phyloP scores from a whole-genome alignment of 129 eudicot species.

The Tagetes erecta region DNA sequence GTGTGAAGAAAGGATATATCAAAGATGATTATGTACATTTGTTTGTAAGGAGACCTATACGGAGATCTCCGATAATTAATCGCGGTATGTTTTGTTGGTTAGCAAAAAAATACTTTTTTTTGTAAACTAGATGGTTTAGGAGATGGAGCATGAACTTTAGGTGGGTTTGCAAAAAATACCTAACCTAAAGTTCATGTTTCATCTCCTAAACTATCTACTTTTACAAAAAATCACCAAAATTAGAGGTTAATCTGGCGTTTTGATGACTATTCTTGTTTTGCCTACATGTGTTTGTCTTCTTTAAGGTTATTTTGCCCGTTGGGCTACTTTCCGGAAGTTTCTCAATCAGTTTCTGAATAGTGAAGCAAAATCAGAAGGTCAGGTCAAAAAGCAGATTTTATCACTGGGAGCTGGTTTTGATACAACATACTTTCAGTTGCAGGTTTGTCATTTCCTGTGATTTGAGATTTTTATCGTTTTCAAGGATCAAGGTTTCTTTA shows the following conservation, averaged over 20 bases:
- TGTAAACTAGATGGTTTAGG: too few relatives aligned
- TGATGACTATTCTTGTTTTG: conserved; percentile 19
- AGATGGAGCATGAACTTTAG: too few relatives aligned
- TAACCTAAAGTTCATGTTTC: too few relatives aligned
- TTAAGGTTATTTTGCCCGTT: conserved; percentile 92
- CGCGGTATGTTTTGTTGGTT: conserved; percentile 66
- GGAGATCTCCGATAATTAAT: conserved; percentile 92
- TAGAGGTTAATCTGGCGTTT: conserved; percentile 3
- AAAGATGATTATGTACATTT: conserved; percentile 88
- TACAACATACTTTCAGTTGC: conserved; percentile 91
- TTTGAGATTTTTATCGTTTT: conserved; percentile 17
- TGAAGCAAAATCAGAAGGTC: conserved; percentile 46
- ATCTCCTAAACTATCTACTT: too few relatives aligned
- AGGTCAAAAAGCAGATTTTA: conserved; percentile 68
- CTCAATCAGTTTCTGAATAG: conserved; percentile 66
- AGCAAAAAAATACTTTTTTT: neutral
- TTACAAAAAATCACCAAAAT: neutral
- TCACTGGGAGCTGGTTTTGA: conserved; percentile 99
- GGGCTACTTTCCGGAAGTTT: conserved; percentile 87
- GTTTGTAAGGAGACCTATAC: conserved; percentile 83
- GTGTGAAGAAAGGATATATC: conserved; percentile 93
- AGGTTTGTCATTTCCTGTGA: conserved; percentile 51
- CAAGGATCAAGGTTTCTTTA: neutral
- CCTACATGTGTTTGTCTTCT: conserved; percentile 15
- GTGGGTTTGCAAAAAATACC: too few relatives aligned